phyloP scores from a whole-genome alignment of 768 basidiomycete species.

The Scleroderma bovista region DNA sequence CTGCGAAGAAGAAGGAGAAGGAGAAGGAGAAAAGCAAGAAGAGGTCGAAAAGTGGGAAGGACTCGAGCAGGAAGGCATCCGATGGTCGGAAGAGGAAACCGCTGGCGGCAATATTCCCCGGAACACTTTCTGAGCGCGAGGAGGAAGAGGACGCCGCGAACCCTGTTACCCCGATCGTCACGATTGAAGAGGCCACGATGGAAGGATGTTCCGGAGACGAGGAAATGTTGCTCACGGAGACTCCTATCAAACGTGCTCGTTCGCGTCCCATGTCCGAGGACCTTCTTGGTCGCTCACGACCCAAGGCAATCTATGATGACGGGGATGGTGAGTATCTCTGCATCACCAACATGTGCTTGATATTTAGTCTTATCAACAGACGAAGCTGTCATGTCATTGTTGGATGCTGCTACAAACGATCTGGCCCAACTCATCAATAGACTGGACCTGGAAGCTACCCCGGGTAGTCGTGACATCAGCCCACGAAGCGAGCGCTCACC shows the following conservation, averaged over 20 bases:
- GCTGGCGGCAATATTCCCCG: slow-evolving; percentile 57
- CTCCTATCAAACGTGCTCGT: slow-evolving; percentile 39
- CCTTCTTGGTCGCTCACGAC: slow-evolving; percentile 42
- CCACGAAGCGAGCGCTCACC: slow-evolving; percentile 31
- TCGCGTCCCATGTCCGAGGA: slow-evolving; percentile 63
- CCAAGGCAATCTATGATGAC: slow-evolving; percentile 45
- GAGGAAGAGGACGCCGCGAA: slow-evolving; percentile 6
- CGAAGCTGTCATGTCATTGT: slow-evolving; percentile 55
- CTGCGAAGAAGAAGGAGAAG: slow-evolving; percentile 31
- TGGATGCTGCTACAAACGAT: slow-evolving; percentile 79
- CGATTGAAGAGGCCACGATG: slow-evolving; percentile 47
- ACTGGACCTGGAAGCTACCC: slow-evolving; percentile 80
- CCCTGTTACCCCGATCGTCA: slow-evolving; percentile 26
- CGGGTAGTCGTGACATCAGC: slow-evolving; percentile 45
- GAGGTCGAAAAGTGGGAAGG: slow-evolving; percentile 23
- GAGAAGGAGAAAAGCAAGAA: slow-evolving; percentile 23
- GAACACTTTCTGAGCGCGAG: slow-evolving; percentile 18
- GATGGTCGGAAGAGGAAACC: slow-evolving; percentile 53
- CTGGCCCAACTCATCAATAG: slow-evolving; percentile 71
- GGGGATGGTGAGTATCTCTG: slow-evolving; percentile 34
- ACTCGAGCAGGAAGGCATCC: slow-evolving; percentile 38
- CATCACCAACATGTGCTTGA: background rate
- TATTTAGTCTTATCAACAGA: slow-evolving; percentile 8
- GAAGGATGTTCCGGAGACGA: slow-evolving; percentile 39
- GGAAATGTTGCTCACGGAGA: slow-evolving; percentile 14